These are phyloP conservation scores for Coemansia sp. DNA, from an alignment of 192 early-diverging fungal genomes.

Conservation along the genomic window DNA sequence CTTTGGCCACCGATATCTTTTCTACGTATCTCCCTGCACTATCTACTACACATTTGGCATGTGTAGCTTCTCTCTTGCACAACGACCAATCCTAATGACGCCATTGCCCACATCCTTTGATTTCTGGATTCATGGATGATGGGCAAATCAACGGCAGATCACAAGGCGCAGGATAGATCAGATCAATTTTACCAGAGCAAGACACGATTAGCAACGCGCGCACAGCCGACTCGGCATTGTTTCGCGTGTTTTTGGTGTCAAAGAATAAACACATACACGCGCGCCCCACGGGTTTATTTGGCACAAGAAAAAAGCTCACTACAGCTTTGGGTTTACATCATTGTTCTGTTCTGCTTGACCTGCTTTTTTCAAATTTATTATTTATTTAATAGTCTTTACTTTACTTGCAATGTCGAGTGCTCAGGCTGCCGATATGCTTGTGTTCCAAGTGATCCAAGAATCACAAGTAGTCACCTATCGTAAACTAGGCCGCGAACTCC, in stretches of 20 bases:
- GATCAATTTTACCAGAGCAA: no score
- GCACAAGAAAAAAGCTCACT: background rate
- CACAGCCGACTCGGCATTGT: no score
- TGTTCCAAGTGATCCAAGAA: constrained; percentile 30
- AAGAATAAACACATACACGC: background rate
- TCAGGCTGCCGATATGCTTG: constrained; percentile 18
- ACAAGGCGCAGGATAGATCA: no score
- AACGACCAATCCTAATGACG: no score
- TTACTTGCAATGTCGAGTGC: background rate
- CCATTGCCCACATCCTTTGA: no score
- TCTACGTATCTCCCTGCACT: no score
- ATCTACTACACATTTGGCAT: no score
- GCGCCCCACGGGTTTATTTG: background rate
- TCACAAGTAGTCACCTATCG: constrained; percentile 47
- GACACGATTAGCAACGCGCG: no score
- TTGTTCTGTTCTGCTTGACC: background rate
- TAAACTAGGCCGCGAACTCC: constrained; percentile 43
- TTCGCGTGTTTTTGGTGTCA: background rate
- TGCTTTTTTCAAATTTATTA: background rate
- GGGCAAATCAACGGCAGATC: background rate
- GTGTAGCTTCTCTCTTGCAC: no score
- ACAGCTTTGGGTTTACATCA: background rate
- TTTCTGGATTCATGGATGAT: no score
- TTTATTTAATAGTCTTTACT: background rate
- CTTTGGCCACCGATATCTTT: no score